phyloP scores from a whole-genome alignment of 2,329 filamentous ascomycete species.

The Penicillium occitanis region DNA sequence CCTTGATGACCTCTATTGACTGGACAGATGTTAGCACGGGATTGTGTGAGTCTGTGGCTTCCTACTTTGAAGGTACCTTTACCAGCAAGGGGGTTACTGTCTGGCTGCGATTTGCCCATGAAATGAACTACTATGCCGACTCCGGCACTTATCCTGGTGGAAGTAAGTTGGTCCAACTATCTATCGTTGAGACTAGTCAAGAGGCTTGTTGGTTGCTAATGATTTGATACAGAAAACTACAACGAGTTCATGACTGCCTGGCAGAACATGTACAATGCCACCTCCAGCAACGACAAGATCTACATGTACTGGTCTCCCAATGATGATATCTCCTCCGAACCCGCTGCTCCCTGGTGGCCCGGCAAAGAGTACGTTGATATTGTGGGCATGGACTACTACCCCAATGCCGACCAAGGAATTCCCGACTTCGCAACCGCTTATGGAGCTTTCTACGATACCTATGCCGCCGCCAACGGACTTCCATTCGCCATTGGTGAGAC shows the following conservation, averaged over 20 bases:
- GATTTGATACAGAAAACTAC: background rate
- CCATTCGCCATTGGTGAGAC: conserved; percentile 15
- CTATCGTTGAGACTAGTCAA: background rate
- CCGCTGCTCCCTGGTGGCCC: too few relatives aligned
- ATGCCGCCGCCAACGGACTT: background rate
- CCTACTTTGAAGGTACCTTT: conserved; percentile 14
- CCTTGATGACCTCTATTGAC: conserved; percentile 8
- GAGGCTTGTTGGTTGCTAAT: background rate
- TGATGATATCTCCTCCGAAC: conserved; percentile 2
- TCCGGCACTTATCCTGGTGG: conserved; percentile 13
- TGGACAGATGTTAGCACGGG: conserved; percentile 11
- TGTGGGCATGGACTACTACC: conserved; percentile 14
- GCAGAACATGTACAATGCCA: conserved; percentile 10
- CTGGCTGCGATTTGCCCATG: conserved; percentile 16
- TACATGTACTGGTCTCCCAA: conserved; percentile 16
- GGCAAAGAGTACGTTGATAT: too few relatives aligned
- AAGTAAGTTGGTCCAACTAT: background rate
- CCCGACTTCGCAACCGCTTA: conserved; percentile 11
- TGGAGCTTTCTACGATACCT: conserved; percentile 8
- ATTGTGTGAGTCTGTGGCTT: conserved; percentile 4
- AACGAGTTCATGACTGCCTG: conserved; percentile 5
- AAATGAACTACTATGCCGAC: conserved; percentile 16
- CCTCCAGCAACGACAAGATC: conserved; percentile 11
- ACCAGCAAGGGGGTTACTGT: conserved; percentile 13
- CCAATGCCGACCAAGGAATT: conserved; percentile 5